Percentiles rank a stretch among this genome's conserved stretches.
Evolutionary conservation across 106 monocot genomes (phyloP).

Genomic region (Dioscorea zingiberensis): DNA sequence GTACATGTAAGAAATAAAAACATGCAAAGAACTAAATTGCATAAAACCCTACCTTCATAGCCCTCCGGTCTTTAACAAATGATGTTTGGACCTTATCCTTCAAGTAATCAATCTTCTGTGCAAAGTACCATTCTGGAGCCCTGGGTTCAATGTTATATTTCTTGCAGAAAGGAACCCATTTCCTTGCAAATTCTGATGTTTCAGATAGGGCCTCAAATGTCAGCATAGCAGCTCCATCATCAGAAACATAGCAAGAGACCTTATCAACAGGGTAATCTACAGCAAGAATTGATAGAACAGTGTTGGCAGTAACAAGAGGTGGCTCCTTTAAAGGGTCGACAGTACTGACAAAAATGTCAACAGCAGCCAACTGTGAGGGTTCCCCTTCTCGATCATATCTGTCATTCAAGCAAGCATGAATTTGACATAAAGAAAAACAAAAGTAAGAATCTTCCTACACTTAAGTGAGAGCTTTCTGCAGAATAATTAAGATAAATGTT

Average conservation of each 20-base stretch:
- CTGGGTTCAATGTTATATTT: slow-evolving; percentile 21
- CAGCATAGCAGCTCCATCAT: slow-evolving; percentile 22
- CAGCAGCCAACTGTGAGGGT: slow-evolving; percentile 8
- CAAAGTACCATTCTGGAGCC: slow-evolving; percentile 22
- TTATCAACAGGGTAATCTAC: slow-evolving; percentile 22
- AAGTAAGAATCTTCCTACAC: no score
- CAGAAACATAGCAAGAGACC: slow-evolving; percentile 23
- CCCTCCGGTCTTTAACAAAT: slow-evolving; percentile 20
- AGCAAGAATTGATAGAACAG: slow-evolving; percentile 17
- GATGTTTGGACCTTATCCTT: slow-evolving; percentile 20
- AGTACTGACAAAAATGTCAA: slow-evolving; percentile 13
- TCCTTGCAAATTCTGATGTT: slow-evolving; percentile 19
- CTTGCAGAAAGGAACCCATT: slow-evolving; percentile 20
- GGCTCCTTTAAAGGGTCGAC: slow-evolving; percentile 13
- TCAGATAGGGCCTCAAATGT: slow-evolving; percentile 19
- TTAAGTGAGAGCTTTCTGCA: neutral
- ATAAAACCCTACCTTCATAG: slow-evolving; percentile 13
- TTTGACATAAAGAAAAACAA: neutral
- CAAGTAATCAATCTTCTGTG: slow-evolving; percentile 20
- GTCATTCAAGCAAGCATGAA: neutral
- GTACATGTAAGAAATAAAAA: neutral
- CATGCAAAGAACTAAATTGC: neutral
- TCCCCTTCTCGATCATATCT: slow-evolving; percentile 12
- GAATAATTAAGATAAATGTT: neutral
- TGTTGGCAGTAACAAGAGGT: slow-evolving; percentile 14